Evolutionary conservation across 805 yeast species (phyloP), one percentile per base, ranked within the genome.

Genomic region (Jamesozyma hellenica): DNA sequence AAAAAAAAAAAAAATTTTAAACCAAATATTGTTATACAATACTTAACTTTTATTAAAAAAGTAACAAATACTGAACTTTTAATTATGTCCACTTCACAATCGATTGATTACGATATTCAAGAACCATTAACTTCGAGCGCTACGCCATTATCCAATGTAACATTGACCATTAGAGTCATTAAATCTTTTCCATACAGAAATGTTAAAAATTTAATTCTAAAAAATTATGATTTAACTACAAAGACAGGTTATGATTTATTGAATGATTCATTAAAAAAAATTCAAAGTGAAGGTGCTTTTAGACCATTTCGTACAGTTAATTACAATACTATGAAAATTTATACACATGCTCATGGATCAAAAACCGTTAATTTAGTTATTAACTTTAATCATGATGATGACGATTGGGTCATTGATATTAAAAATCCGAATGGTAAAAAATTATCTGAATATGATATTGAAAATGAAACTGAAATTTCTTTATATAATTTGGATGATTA

Each of bases 281-380:
- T 75, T 33, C 57, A 67, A 31, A 72, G 80, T 4, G 70, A 75
- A 12, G 86, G 92, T 6, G 77, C 75, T 0, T 74, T 79, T 43
- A 71, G 96, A 52, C 95, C 97, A 2, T 88, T 77, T 60, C 71
- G 96, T 53, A 82, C 71, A 44, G 83, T 84, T 9, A 67, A 63
- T 0, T 82, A 77, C 46, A 83, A 90, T 55, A 68, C 88, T 0
- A 58, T 90, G 41, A 92, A 92, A 60, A 71, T 92, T 6, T 92
- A 92, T 63, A 82, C 95, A 23, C 87, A 86, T 56, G 97, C 98
- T 0, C 97, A 90, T 60, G 92, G 94, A 11, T 74, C 95, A 25
- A 92, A 92, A 63, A 84, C 96, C 2, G 82, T 87, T 76, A 87
- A 92, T 55, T 68, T 92, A 48, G 92, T 87, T 35, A 82, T 92